Evolutionary conservation across 2,329 filamentous ascomycete species (phyloP).

Genomic region (Thermomyces lanuginosus): DNA sequence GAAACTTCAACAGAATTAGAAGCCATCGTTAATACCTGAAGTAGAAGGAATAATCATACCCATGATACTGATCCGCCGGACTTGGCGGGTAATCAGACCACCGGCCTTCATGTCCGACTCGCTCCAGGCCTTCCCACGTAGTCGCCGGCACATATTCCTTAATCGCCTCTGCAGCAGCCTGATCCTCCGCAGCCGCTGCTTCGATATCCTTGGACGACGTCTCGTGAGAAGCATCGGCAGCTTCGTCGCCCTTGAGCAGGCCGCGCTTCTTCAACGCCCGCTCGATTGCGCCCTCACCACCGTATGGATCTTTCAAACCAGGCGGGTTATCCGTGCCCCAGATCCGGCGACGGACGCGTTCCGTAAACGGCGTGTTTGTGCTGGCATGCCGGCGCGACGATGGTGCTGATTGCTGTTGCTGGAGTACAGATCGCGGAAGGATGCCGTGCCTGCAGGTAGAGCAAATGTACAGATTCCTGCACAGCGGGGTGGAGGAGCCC

Average conservation of each 20-base stretch:
- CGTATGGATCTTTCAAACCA: constrained; percentile 34
- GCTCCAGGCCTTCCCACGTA: constrained; percentile 38
- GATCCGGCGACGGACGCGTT: constrained; percentile 31
- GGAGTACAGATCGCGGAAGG: constrained; percentile 16
- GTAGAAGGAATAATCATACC: constrained; percentile 15
- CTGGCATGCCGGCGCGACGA: constrained; percentile 23
- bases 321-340: constrained; percentile 37
- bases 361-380: constrained; percentile 23
- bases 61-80: constrained; percentile 23
- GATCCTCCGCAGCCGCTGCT: constrained; percentile 8
- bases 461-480: constrained; percentile 21
- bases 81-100: constrained; percentile 24
- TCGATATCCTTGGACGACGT: neutral
- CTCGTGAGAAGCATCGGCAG: no score
- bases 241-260: no score
- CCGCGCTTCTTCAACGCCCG: constrained; percentile 11
- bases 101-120: constrained; percentile 34
- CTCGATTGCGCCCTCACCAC: constrained; percentile 20
- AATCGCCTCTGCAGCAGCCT: constrained; percentile 1
- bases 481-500: constrained; percentile 13
- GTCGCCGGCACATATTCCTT: constrained; percentile 30
- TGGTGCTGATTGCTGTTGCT: constrained; percentile 20
- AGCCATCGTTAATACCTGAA: neutral
- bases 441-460: constrained; percentile 24
- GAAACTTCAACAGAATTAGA: constrained; percentile 13